A percentile compares a stretch with the other conserved stretches of the same genome.
Evolutionary conservation across 805 yeast genomes (phyloP).

Genomic region (Wickerhamia fluorescens): DNA sequence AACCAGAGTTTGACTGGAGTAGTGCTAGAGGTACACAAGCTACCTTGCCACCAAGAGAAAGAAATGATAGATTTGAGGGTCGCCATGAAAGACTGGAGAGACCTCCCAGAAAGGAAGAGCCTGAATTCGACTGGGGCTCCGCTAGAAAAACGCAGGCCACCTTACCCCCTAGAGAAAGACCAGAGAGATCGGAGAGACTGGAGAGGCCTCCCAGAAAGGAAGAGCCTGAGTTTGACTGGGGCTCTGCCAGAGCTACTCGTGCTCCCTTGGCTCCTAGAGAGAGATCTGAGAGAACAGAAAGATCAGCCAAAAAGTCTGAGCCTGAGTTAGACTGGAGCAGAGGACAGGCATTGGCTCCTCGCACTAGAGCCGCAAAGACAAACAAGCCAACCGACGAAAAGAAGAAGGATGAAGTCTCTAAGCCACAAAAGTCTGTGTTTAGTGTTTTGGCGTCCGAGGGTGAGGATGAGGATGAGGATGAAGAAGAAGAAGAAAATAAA

Average conservation of each 20-base stretch:
- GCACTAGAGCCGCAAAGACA: constrained; percentile 4
- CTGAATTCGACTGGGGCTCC: constrained; percentile 55
- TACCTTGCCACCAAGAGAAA: constrained; percentile 26
- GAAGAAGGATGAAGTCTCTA: constrained; percentile 12
- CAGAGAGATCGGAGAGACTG: constrained; percentile 14
- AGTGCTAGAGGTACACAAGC: constrained; percentile 32
- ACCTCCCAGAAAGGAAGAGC: constrained; percentile 36
- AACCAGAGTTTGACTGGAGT: constrained; percentile 58
- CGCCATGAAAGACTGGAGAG: constrained; percentile 12
- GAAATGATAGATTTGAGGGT: constrained; percentile 15
- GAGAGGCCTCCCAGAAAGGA: constrained; percentile 23
- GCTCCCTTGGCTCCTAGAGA: constrained; percentile 34
- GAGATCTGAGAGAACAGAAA: constrained; percentile 22
- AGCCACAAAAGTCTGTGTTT: constrained; percentile 39
- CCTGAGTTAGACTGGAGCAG: constrained; percentile 32
- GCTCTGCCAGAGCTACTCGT: constrained; percentile 26
- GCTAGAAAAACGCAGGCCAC: constrained; percentile 33
- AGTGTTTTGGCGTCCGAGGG: constrained; percentile 43
- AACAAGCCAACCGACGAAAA: constrained; percentile 3
- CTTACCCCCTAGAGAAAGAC: constrained; percentile 24
- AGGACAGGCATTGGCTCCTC: constrained; percentile 26
- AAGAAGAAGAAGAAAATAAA: constrained; percentile 14
- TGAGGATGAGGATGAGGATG: constrained; percentile 45
- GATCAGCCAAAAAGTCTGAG: constrained; percentile 18
- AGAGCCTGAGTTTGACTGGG: constrained; percentile 39